These are phyloP conservation scores for Coniella lustricola DNA, from an alignment of 2,329 filamentous ascomycete species.

Conservation along the genomic window DNA sequence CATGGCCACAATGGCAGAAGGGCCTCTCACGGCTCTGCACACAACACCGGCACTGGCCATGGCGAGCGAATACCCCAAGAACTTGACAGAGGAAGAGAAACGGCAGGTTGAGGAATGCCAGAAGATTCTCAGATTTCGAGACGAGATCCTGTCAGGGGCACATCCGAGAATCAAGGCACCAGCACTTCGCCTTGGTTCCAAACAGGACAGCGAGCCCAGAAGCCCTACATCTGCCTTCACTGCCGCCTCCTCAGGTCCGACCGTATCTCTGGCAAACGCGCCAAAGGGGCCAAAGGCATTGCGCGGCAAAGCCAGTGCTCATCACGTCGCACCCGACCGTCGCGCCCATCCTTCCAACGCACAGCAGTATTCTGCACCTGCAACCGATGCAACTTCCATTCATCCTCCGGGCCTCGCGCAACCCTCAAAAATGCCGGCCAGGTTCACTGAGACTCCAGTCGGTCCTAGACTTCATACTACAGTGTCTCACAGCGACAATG, in stretches of 20 bases:
- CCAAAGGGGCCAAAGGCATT: slow-evolving; percentile 14
- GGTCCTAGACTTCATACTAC: slow-evolving; percentile 23
- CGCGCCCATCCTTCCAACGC: slow-evolving; percentile 31
- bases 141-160: slow-evolving; percentile 71
- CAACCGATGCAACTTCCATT: slow-evolving; percentile 14
- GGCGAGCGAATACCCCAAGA: slow-evolving; percentile 16
- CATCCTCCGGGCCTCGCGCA: slow-evolving; percentile 18
- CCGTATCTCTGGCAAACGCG: slow-evolving; percentile 6
- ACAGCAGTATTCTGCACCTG: slow-evolving; percentile 25
- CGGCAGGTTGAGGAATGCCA: slow-evolving; percentile 64
- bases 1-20: slow-evolving; percentile 17
- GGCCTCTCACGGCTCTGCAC: slow-evolving; percentile 13
- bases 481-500: slow-evolving; percentile 31
- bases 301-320: slow-evolving; percentile 8
- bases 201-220: slow-evolving; percentile 16
- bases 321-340: slow-evolving; percentile 23
- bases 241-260: slow-evolving; percentile 15
- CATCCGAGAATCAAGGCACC: slow-evolving; percentile 57
- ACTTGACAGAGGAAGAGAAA: slow-evolving; percentile 38
- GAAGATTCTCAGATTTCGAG: slow-evolving; percentile 73
- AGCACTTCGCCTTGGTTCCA: slow-evolving; percentile 29
- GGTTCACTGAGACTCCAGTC: slow-evolving; percentile 5
- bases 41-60: slow-evolving; percentile 2
- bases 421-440: slow-evolving; percentile 1
- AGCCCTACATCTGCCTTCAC: slow-evolving; percentile 18